These are phyloP conservation scores for Tothia fuscella DNA, from an alignment of 2,329 filamentous ascomycete genomes.

Conservation along the genomic window DNA sequence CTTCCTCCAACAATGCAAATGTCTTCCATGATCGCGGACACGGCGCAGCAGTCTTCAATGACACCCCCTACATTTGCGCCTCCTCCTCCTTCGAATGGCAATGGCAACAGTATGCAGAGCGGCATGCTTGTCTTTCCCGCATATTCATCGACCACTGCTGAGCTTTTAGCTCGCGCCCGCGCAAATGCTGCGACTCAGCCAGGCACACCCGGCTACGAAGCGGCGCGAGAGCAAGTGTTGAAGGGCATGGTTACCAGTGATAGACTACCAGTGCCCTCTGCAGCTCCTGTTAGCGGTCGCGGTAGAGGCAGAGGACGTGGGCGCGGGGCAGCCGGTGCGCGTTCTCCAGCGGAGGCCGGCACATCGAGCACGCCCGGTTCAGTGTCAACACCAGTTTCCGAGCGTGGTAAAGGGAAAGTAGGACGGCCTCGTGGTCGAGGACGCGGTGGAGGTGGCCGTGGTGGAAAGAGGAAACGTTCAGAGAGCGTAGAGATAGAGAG, in stretches of 20 bases:
- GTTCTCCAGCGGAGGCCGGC: conserved; percentile 13
- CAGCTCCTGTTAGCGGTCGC: conserved; percentile 19
- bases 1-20: too few species aligned
- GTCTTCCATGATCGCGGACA: too few species aligned
- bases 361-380: conserved; percentile 8
- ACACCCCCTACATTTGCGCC: too few species aligned
- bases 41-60: too few species aligned
- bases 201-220: conserved; percentile 23
- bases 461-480: conserved; percentile 27
- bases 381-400: conserved; percentile 12
- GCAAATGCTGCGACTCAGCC: neutral
- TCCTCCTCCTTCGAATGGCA: too few species aligned
- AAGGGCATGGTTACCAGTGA: conserved; percentile 34
- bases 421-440: conserved; percentile 27
- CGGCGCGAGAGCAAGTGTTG: conserved; percentile 33
- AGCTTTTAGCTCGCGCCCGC: conserved; percentile 5
- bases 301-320: conserved; percentile 16
- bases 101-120: too few species aligned
- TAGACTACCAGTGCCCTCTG: conserved; percentile 27
- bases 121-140: too few species aligned
- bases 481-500: conserved; percentile 23
- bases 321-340: conserved; percentile 22
- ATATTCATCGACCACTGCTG: conserved; percentile 6
- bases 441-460: conserved; percentile 24
- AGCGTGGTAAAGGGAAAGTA: conserved; percentile 14